Percentiles rank a stretch among this genome's conserved stretches.
phyloP scores from a whole-genome alignment of 2,329 filamentous ascomycete genomes.

The Neonectria neomacrospora region DNA sequence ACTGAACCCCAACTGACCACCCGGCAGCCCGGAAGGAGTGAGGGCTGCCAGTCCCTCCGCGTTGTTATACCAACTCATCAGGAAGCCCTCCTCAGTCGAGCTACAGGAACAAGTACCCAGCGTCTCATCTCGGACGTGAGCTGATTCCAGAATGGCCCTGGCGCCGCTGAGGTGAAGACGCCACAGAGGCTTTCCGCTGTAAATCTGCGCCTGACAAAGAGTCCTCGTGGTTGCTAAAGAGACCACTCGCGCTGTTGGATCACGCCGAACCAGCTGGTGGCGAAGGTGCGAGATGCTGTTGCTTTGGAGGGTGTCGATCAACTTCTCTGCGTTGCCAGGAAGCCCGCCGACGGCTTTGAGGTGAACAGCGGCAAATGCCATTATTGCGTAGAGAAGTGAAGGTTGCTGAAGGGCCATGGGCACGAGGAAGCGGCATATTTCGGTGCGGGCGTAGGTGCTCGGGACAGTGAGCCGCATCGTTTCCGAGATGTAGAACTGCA shows the following conservation, averaged over 20 bases:
- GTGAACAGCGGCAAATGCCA: slow-evolving; percentile 32
- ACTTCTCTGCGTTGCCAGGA: neutral
- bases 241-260: slow-evolving; percentile 16
- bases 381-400: slow-evolving; percentile 28
- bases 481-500: slow-evolving; percentile 33
- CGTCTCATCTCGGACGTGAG: neutral
- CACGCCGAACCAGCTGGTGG: neutral
- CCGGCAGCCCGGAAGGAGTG: slow-evolving; percentile 19
- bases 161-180: slow-evolving; percentile 29
- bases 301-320: slow-evolving; percentile 25
- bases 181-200: slow-evolving; percentile 28
- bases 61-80: slow-evolving; percentile 34
- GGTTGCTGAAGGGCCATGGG: slow-evolving; percentile 31
- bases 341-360: slow-evolving; percentile 14
- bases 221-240: slow-evolving; percentile 30
- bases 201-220: slow-evolving; percentile 32
- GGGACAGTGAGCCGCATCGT: slow-evolving; percentile 34
- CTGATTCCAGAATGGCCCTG: slow-evolving; percentile 21
- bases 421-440: slow-evolving; percentile 33
- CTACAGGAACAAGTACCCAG: fast-evolving
- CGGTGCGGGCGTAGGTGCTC: slow-evolving; percentile 23
- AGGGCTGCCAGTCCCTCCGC: slow-evolving; percentile 31
- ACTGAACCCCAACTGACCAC: neutral
- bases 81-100: slow-evolving; percentile 4
- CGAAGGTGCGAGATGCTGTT: slow-evolving; percentile 24